Evolutionary conservation across 2,329 filamentous ascomycete species (phyloP).

Genomic region (Pestalotiopsis fici): DNA sequence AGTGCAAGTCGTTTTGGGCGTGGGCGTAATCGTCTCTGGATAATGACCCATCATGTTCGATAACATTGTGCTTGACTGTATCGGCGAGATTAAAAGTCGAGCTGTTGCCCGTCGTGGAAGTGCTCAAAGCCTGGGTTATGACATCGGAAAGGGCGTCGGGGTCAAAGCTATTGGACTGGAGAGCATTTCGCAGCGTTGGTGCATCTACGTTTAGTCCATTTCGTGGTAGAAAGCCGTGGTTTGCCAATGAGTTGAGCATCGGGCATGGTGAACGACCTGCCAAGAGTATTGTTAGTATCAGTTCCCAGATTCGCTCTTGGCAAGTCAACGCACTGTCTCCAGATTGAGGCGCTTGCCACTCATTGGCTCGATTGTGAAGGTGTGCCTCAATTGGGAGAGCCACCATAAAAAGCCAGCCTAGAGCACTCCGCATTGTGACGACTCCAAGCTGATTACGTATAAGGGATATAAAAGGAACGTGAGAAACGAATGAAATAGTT

Average conservation of each 20-base stretch:
- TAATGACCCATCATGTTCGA: constrained; percentile 11
- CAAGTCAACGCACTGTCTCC: not conserved
- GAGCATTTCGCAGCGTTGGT: not conserved
- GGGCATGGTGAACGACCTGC: constrained; percentile 9
- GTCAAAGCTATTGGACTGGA: constrained; percentile 7
- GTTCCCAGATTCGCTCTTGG: not conserved
- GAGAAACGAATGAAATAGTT: not conserved
- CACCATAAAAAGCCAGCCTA: not conserved
- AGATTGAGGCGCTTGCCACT: not conserved
- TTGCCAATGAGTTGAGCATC: constrained; percentile 11
- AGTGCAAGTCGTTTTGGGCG: not conserved
- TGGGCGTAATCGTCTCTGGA: constrained; percentile 6
- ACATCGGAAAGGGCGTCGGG: not conserved
- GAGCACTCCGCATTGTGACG: not conserved
- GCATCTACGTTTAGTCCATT: not conserved
- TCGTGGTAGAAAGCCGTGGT: constrained; percentile 11
- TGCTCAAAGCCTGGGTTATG: not conserved
- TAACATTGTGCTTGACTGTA: constrained; percentile 7
- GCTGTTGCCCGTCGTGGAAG: constrained; percentile 4
- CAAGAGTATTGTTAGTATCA: not conserved
- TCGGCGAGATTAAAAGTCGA: constrained; percentile 12
- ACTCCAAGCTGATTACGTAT: not conserved
- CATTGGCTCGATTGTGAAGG: not conserved
- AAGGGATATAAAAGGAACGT: not conserved
- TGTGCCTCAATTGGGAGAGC: not conserved